Evolutionary conservation across 495 filamentous ascomycete genomes (phyloP).

Genomic region (Hypoxylon fuscum): DNA sequence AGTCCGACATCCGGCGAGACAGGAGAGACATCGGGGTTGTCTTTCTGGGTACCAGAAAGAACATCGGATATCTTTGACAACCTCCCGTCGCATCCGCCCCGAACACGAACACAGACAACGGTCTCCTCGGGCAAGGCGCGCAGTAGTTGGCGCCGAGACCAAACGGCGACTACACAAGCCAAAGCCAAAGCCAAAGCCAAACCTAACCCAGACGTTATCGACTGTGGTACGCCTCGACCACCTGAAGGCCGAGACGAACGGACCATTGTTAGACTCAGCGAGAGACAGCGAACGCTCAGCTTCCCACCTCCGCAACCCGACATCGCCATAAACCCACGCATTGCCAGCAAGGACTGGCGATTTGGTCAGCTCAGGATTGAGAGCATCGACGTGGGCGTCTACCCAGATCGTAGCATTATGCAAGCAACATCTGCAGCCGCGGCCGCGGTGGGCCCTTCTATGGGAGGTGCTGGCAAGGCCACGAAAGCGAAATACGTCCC

Average conservation of each 20-base stretch:
- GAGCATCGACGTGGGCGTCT: constrained; percentile 49
- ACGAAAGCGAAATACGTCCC: constrained; percentile 83
- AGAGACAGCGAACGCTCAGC: constrained; percentile 43
- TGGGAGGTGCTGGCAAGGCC: constrained; percentile 51
- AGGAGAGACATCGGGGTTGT: constrained; percentile 11
- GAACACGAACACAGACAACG: constrained; percentile 14
- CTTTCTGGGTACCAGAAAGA: constrained; percentile 51
- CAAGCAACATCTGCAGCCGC: constrained; percentile 46
- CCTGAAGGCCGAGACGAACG: constrained; percentile 38
- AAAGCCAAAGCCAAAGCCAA: constrained; percentile 5
- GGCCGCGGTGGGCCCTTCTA: constrained; percentile 53
- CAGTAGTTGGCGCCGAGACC: constrained; percentile 6
- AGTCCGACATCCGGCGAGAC: constrained; percentile 35
- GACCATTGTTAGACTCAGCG: constrained; percentile 42
- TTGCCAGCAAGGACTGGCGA: constrained; percentile 56
- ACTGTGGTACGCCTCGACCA: constrained; percentile 53
- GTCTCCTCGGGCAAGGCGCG: constrained; percentile 10
- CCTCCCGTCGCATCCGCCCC: constrained; percentile 54
- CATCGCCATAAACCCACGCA: constrained; percentile 49
- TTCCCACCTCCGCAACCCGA: constrained; percentile 45
- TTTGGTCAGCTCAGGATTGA: constrained; percentile 56
- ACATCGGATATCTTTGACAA: constrained; percentile 55
- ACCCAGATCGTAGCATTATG: constrained; percentile 26
- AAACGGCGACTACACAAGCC: not conserved
- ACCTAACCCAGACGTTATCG: constrained; percentile 46